These are phyloP conservation scores for Ramaria sp. DNA, from an alignment of 768 basidiomycete genomes.

Conservation along the genomic window DNA sequence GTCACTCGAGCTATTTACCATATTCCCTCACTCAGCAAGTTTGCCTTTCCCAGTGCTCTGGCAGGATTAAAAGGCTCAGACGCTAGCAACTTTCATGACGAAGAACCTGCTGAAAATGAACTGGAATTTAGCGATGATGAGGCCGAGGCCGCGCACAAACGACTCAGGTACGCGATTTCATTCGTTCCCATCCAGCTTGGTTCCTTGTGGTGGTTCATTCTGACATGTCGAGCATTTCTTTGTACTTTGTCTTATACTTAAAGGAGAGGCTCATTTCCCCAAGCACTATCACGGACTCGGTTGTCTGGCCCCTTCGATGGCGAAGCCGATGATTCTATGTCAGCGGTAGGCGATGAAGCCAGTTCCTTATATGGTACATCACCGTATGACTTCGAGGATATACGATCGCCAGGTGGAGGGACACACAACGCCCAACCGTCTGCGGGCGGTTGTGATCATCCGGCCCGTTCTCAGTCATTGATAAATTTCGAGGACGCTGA, in stretches of 20 bases:
- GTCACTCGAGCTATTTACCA: constrained; percentile 67
- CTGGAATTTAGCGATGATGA: constrained; percentile 96
- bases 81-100: constrained; percentile 89
- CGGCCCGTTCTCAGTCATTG: not conserved
- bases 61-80: constrained; percentile 75
- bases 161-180: constrained; percentile 31
- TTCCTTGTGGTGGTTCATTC: not conserved
- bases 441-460: not conserved
- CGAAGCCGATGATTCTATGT: not conserved
- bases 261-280: constrained; percentile 42
- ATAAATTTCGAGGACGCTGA: not conserved
- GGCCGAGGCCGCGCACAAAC: constrained; percentile 66
- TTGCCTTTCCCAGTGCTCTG: constrained; percentile 72
- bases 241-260: not conserved
- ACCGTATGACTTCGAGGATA: constrained; percentile 5
- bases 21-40: constrained; percentile 67
- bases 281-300: constrained; percentile 35
- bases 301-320: constrained; percentile 24
- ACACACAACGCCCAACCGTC: not conserved
- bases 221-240: constrained; percentile 1
- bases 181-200: not conserved
- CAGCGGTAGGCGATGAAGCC: not conserved
- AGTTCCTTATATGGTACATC: constrained; percentile 7
- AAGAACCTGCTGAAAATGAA: constrained; percentile 85
- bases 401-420: not conserved